Evolutionary conservation across 192 early-diverging fungal species (phyloP).

Genomic region (Cetraspora pellucida): DNA sequence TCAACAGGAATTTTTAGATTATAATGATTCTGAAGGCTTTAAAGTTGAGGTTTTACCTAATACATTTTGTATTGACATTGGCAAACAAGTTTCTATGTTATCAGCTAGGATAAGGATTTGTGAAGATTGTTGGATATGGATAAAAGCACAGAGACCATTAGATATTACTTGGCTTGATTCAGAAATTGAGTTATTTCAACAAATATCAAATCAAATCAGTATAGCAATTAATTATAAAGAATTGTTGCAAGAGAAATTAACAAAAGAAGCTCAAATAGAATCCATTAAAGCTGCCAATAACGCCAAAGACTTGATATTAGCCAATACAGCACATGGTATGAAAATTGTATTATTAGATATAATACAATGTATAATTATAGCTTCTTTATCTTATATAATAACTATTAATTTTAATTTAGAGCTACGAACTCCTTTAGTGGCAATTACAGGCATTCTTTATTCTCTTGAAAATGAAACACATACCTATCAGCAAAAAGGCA

Average conservation of each 20-base stretch:
- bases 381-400: too few species aligned
- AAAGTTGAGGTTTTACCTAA: too few species aligned
- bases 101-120: neutral
- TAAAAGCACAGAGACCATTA: slow-evolving; percentile 6
- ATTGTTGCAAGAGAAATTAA: slow-evolving; percentile 45
- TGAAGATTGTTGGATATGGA: slow-evolving; percentile 7
- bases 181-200: slow-evolving; percentile 44
- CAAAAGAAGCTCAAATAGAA: slow-evolving; percentile 46
- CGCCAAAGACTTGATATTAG: slow-evolving; percentile 47
- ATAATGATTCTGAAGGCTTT: too few species aligned
- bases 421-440: slow-evolving; percentile 44
- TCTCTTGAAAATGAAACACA: slow-evolving; percentile 45
- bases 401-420: too few species aligned
- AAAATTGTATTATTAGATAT: neutral
- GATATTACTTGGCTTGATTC: slow-evolving; percentile 37
- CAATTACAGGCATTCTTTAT: slow-evolving; percentile 47
- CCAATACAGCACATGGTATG: slow-evolving; percentile 47
- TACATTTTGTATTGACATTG: neutral
- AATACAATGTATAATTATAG: neutral
- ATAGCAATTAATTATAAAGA: slow-evolving; percentile 43
- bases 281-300: slow-evolving; percentile 46
- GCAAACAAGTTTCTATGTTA: neutral
- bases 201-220: slow-evolving; percentile 46
- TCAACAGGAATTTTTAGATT: too few species aligned
- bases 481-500: slow-evolving; percentile 44